phyloP scores from a whole-genome alignment of 305 asterid species.

The Solanum hybrid region DNA sequence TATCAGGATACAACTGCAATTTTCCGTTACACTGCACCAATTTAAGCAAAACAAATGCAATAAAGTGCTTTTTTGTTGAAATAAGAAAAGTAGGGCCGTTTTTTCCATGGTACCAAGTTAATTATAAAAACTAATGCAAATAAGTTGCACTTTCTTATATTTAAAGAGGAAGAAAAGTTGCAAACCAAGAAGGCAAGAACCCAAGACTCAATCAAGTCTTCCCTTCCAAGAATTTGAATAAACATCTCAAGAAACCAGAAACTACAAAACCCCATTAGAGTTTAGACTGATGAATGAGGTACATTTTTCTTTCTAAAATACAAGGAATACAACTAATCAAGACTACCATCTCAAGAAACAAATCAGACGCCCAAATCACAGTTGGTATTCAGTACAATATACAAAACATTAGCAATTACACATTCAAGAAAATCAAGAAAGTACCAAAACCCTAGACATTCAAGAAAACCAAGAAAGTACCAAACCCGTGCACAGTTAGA shows the following conservation, averaged over 20 bases:
- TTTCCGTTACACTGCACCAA: neutral
- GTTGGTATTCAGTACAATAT: neutral
- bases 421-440: neutral
- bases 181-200: neutral
- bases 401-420: neutral
- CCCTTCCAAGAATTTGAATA: neutral
- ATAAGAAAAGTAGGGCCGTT: neutral
- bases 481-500: neutral
- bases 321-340: neutral
- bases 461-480: neutral
- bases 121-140: neutral
- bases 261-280: neutral
- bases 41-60: neutral
- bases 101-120: neutral
- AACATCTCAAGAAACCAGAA: neutral
- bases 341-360: neutral
- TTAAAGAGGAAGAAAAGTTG: neutral
- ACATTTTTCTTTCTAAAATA: neutral
- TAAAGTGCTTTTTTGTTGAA: neutral
- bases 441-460: neutral
- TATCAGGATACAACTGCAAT: neutral
- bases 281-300: neutral
- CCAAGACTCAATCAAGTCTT: neutral
- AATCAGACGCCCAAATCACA: neutral
- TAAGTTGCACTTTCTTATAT: neutral